Evolutionary conservation across 768 basidiomycete species (phyloP).

Genomic region (Mycena epipterygia): DNA sequence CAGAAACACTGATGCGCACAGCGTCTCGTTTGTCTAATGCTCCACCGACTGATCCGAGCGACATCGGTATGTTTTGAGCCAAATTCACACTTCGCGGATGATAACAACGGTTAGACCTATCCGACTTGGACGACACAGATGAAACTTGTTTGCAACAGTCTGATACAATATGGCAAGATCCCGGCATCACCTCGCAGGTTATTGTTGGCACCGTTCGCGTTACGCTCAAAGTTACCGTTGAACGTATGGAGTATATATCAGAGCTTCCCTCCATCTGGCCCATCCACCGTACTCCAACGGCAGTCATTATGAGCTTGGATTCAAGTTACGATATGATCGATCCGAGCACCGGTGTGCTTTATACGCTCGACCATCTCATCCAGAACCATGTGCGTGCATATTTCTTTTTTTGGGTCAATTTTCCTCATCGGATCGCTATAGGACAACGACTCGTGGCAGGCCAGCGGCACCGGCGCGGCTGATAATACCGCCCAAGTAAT

Average conservation of each 20-base stretch:
- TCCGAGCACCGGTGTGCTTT: neutral
- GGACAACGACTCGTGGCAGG: conserved; percentile 21
- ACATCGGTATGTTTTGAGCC: neutral
- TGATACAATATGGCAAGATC: neutral
- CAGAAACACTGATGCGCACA: no score
- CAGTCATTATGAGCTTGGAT: neutral
- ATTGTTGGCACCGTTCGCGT: neutral
- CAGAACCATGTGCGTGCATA: neutral
- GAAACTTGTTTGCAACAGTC: neutral
- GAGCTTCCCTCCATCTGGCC: neutral
- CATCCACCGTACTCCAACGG: neutral
- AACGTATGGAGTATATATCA: no score
- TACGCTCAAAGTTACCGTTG: no score
- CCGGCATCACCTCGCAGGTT: neutral
- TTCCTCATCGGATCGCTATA: neutral
- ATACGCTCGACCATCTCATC: neutral
- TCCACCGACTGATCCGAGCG: neutral
- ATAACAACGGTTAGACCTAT: no score
- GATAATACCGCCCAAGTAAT: neutral
- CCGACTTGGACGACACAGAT: no score
- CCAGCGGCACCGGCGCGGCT: neutral
- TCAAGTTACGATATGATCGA: neutral
- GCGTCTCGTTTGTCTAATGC: no score
- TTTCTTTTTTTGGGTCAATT: neutral
- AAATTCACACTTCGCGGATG: no score